phyloP scores from a whole-genome alignment of 2,329 filamentous ascomycete genomes.

The Diaporthe caulivora region DNA sequence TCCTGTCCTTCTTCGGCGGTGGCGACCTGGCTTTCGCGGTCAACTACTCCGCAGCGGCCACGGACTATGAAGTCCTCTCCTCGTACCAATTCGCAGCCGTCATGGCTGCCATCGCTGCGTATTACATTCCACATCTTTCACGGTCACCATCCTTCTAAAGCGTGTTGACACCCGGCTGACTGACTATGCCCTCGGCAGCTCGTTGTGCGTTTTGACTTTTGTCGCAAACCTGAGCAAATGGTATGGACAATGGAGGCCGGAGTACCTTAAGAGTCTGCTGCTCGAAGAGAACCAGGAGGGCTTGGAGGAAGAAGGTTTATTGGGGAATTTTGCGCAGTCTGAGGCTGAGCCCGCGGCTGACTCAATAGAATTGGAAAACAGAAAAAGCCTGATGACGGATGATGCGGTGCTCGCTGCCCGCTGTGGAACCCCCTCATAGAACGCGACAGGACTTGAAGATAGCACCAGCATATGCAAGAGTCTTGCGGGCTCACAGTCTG shows the following conservation, averaged over 20 bases:
- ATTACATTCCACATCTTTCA: too few species aligned
- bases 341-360: background rate
- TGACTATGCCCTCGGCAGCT: background rate
- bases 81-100: background rate
- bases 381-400: too few species aligned
- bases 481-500: background rate
- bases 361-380: background rate
- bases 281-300: background rate
- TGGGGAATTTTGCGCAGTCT: background rate
- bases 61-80: background rate
- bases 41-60: background rate
- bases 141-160: too few species aligned
- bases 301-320: background rate
- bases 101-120: background rate
- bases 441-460: background rate
- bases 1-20: background rate
- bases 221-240: background rate
- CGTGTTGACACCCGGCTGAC: background rate
- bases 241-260: constrained; percentile 1
- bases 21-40: background rate
- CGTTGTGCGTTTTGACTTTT: background rate
- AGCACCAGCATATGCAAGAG: background rate
- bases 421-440: background rate
- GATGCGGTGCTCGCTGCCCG: too few species aligned
- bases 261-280: background rate